Base-by-base conservation (phyloP, 2,329 filamentous ascomycete genomes). In the Aspergillus quadricinctus region DNA sequence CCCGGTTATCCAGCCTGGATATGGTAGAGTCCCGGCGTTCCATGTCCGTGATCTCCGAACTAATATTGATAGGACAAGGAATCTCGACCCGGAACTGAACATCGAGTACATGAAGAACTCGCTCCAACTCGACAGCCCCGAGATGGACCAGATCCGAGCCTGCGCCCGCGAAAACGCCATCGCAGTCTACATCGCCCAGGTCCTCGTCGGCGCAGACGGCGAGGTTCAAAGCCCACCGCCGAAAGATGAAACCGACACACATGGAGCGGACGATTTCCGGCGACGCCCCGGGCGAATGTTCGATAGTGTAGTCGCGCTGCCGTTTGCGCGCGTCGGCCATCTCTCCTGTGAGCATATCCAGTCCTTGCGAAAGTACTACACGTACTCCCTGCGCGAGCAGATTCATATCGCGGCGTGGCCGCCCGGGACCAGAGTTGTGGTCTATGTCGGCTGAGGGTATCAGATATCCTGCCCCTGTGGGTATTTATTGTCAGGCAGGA, bases 181-280 rank as follows among this genome's bases (percentile, higher is more conserved):
- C n/a, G 71, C 69, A n/a, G 75, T 80, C 6, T 81, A 80, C 67
- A 78, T 81, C 31, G 67, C 77, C 0, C 79, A 81, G 58, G 72
- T 71, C 3, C 70, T 81, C 7, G 77, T 82, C 55, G 72, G 67
- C 1, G 64, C 70, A 0, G 64, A 75, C 23, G 79, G 79, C 1
- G 69, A 77, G 27, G 46, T 81, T 81, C 9, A 53, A 71, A 8
- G 61, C 72, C 5, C 68, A 75, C 48, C 74, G 78, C 5, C 72
- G 78, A 21, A 83, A 83, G 67, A 70, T 82, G 60, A 83, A 83
- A 64, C 76, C 80, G 0, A 83, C 79, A 0, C 79, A 82, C 53
- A 77, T 83, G 71, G 80, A 83, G 64, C 73, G 78, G 0, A 78
- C 77, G 2, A 59, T 82, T 17, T 83, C 77, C 29, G 80, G 80